Conservation (phyloP, 116 monocot genomes). For the Papilionanthe hybrid region DNA sequence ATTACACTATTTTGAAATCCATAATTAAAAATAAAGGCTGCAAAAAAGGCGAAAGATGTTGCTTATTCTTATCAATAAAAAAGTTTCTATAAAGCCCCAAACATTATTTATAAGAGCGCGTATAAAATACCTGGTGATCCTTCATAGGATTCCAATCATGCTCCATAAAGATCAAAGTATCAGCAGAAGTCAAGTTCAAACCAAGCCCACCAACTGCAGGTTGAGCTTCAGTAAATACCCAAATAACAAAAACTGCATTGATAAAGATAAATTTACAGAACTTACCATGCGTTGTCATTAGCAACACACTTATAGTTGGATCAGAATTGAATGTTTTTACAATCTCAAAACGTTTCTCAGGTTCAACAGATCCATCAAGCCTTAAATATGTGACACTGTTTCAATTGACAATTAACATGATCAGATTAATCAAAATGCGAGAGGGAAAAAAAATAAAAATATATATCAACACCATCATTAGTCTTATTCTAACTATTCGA, state of each 20-base stretch:
- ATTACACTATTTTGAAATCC: not conserved
- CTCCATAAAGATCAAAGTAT: conserved; percentile 94
- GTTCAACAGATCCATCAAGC: conserved; percentile 88
- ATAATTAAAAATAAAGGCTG: not conserved
- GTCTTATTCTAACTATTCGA: not conserved
- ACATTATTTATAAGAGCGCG: not conserved
- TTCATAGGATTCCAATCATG: conserved; percentile 99
- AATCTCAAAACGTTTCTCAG: conserved; percentile 87
- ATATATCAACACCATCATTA: not conserved
- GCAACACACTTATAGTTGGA: conserved; percentile 91
- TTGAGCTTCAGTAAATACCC: conserved; percentile 18
- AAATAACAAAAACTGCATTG: not conserved
- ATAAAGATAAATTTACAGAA: conserved; percentile 10
- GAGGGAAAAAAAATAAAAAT: not conserved
- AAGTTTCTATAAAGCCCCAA: not conserved
- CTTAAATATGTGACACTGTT: conserved; percentile 85
- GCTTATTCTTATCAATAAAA: not conserved
- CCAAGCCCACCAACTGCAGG: conserved; percentile 93
- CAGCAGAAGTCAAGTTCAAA: conserved; percentile 91
- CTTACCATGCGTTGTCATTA: conserved; percentile 90
- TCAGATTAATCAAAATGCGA: not conserved
- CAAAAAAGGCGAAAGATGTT: not conserved
- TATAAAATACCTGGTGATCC: conserved; percentile 74
- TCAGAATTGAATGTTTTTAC: conserved; percentile 96
- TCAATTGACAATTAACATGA: not conserved